A percentile compares a stretch with the other conserved stretches of the same genome.
phyloP scores from a whole-genome alignment of 2,329 filamentous ascomycete species.

The Leptosphaerulina australis region DNA sequence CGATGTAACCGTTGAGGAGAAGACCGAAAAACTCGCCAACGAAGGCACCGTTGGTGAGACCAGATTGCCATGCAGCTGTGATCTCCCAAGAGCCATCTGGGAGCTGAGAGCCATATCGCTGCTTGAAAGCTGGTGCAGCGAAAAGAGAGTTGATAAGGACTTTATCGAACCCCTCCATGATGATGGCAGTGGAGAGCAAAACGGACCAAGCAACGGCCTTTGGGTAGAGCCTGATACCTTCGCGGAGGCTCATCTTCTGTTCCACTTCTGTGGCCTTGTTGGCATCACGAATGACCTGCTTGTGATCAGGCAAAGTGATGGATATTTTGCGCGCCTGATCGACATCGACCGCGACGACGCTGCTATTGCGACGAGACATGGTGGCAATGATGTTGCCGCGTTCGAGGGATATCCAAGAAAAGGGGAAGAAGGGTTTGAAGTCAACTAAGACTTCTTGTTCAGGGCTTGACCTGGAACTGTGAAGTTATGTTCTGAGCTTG shows the following conservation, averaged over 20 bases:
- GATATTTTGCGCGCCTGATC: slow-evolving; percentile 42
- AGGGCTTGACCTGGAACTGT: slow-evolving; percentile 21
- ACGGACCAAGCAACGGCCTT: slow-evolving; percentile 85
- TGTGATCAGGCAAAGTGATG: slow-evolving; percentile 36
- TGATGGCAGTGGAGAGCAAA: slow-evolving; percentile 83
- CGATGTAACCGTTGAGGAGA: slow-evolving; percentile 53
- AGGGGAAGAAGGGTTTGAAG: slow-evolving; percentile 7
- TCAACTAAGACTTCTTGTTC: slow-evolving; percentile 19
- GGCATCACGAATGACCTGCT: slow-evolving; percentile 38
- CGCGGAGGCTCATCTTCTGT: slow-evolving; percentile 61
- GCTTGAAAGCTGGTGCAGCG: slow-evolving; percentile 54
- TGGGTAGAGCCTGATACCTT: slow-evolving; percentile 81
- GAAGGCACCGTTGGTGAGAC: slow-evolving; percentile 54
- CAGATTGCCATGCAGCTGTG: slow-evolving; percentile 55
- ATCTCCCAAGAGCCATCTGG: slow-evolving; percentile 50
- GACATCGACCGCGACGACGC: slow-evolving; percentile 39
- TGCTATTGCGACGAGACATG: slow-evolving; percentile 44
- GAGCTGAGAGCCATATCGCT: slow-evolving; percentile 49
- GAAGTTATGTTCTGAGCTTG: slow-evolving; percentile 23
- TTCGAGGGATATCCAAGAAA: not conserved
- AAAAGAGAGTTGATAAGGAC: slow-evolving; percentile 81
- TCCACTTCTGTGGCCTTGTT: slow-evolving; percentile 51
- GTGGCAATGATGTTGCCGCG: slow-evolving; percentile 14
- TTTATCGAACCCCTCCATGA: slow-evolving; percentile 90
- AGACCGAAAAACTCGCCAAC: slow-evolving; percentile 54